These are phyloP conservation scores for Cystobasidium ongulense DNA, from an alignment of 768 basidiomycete species.

Conservation along the genomic window DNA sequence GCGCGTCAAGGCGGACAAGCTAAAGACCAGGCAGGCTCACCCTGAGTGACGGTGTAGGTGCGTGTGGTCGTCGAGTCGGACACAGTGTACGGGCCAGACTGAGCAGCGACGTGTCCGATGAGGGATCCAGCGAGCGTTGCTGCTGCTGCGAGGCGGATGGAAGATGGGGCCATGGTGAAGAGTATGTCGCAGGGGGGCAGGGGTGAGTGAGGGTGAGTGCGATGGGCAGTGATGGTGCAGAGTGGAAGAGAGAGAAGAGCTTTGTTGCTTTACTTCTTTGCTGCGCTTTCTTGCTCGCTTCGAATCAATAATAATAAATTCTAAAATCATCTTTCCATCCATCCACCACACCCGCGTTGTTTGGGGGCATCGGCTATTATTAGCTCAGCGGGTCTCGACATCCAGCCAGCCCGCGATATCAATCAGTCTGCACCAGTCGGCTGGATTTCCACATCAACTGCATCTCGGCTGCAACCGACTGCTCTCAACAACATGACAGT, in stretches of 20 bases:
- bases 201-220: neutral
- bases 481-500: too few relatives aligned
- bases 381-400: too few relatives aligned
- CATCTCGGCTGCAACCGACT: too few relatives aligned
- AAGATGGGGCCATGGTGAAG: neutral
- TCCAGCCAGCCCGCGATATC: too few relatives aligned
- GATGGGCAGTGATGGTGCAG: neutral
- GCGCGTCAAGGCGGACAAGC: neutral
- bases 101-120: neutral
- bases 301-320: too few relatives aligned
- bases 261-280: too few relatives aligned
- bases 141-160: neutral
- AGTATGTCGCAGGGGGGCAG: neutral
- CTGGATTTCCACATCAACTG: too few relatives aligned
- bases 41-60: slow-evolving; percentile 26
- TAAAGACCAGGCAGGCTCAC: slow-evolving; percentile 7
- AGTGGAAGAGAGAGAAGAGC: neutral
- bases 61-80: slow-evolving; percentile 11
- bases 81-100: slow-evolving; percentile 8
- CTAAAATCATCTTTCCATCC: too few relatives aligned
- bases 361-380: too few relatives aligned
- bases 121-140: neutral
- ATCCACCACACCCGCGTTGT: too few relatives aligned
- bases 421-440: too few relatives aligned
- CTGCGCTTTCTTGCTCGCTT: too few relatives aligned